A percentile compares a stretch with the other conserved stretches of the same genome.
Conservation (phyloP, 805 yeast genomes). For the Myxozyma udenii region DNA sequence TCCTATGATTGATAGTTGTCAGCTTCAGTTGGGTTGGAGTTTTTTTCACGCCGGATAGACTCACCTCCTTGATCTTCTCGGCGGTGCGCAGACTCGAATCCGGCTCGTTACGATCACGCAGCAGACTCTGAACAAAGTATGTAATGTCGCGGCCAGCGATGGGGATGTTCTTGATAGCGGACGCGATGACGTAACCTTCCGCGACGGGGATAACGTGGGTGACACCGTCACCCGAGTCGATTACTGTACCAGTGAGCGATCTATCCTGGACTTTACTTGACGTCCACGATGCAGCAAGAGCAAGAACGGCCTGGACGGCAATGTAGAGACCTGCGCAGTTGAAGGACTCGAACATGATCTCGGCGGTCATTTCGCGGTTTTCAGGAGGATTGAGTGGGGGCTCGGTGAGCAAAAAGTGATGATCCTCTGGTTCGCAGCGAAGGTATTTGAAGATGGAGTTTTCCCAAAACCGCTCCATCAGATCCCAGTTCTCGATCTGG, state of each 20-base stretch:
- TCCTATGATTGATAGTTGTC: conserved; percentile 40
- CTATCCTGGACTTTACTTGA: conserved; percentile 91
- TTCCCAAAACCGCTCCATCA: conserved; percentile 99
- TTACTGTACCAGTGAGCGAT: conserved; percentile 96
- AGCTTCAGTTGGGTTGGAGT: not conserved
- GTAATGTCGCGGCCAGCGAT: conserved; percentile 99
- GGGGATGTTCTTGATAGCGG: conserved; percentile 95
- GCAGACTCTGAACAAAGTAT: conserved; percentile 81
- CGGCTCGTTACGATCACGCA: conserved; percentile 94
- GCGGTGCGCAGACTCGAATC: conserved; percentile 95
- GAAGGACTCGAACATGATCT: conserved; percentile 97
- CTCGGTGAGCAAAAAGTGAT: conserved; percentile 89
- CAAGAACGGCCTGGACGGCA: conserved; percentile 98
- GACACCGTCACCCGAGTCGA: conserved; percentile 98
- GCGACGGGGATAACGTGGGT: conserved; percentile 98
- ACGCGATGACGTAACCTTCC: conserved; percentile 97
- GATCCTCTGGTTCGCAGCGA: conserved; percentile 98
- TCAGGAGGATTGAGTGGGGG: conserved; percentile 99
- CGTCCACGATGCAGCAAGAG: conserved; percentile 99
- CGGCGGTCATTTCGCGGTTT: conserved; percentile 97
- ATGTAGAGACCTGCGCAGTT: conserved; percentile 98
- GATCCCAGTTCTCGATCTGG: conserved; percentile 98
- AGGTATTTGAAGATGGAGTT: conserved; percentile 92
- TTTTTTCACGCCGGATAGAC: not conserved
- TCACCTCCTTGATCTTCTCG: conserved; percentile 81